Base-by-base conservation (phyloP, 805 yeast genomes). In the Sugiyamaella marilandica region DNA sequence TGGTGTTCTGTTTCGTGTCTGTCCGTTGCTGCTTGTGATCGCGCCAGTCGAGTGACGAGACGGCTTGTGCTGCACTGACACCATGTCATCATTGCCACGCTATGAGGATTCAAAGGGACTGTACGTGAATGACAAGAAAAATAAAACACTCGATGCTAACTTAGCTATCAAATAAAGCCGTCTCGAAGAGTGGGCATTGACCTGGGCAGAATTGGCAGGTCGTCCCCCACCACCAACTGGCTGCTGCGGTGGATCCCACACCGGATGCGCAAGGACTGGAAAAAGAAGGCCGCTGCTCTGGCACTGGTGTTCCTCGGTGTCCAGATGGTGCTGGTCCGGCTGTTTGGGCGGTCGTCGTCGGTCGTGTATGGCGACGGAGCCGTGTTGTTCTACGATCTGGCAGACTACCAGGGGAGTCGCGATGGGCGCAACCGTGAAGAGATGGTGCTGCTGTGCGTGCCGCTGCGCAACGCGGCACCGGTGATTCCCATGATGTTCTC, bases 401-500 rank as follows among this genome's bases (percentile, higher is more conserved):
- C 73, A 10, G 77, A 84, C 54, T 82, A 78, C 62, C 71, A 69
- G 41, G 87, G 91, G 2, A 65, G 81, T 18, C 71, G 76, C 3
- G 79, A 82, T 54, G 96, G 95, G 1, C 85, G 92, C 90, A 84
- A 82, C 62, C 71, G 74, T 34, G 79, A 77, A 4, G 96, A 90
- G 65, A 73, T 91, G 41, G 83, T 90, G 35, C 71, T 90, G 53
- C 82, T 90, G 59, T 85, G 92, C 62, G 92, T 90, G 14, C 97
- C 97, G 2, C 74, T 90, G 61, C 79, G 97, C 71, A 96, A 91
- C 67, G 97, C 97, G 0, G 87, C 89, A 7, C 79, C 83, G 14
- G 96, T 87, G 70, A 71, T 90, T 61, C 94, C 94, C 33, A 81
- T 88, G 84, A 87, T 90, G 69, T 87, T 90, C 64, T 77, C 81